phyloP scores from a whole-genome alignment of 2,329 filamentous ascomycete genomes.

The Colletotrichum tabaci region DNA sequence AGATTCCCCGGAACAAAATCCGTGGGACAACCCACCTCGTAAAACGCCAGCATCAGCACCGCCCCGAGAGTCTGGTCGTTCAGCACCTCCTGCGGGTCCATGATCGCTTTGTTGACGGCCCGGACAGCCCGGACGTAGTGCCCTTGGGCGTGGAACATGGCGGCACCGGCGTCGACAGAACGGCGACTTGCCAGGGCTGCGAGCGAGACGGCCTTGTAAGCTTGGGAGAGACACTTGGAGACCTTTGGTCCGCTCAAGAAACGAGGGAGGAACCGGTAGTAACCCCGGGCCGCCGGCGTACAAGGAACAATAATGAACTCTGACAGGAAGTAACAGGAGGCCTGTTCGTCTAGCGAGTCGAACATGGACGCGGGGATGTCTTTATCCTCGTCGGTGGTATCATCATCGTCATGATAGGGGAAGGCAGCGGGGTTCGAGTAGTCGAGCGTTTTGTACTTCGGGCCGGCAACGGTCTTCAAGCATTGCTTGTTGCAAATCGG shows the following conservation, averaged over 20 bases:
- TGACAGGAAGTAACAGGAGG: constrained; percentile 42
- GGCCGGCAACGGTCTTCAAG: constrained; percentile 31
- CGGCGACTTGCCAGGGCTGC: constrained; percentile 38
- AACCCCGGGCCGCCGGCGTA: constrained; percentile 31
- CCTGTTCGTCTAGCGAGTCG: constrained; percentile 39
- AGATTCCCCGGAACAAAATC: background rate
- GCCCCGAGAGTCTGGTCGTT: constrained; percentile 42
- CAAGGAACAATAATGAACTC: constrained; percentile 41
- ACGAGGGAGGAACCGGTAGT: constrained; percentile 40
- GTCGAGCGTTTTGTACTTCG: constrained; percentile 38
- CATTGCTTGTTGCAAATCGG: constrained; percentile 39
- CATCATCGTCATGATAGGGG: constrained; percentile 28
- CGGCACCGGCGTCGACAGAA: constrained; percentile 16
- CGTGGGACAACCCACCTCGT: constrained; percentile 24
- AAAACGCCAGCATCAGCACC: constrained; percentile 42
- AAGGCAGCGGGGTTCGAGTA: constrained; percentile 34
- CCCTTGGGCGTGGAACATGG: constrained; percentile 37
- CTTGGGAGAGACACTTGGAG: constrained; percentile 40
- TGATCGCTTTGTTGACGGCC: constrained; percentile 42
- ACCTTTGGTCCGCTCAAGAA: constrained; percentile 38
- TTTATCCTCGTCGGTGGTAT: constrained; percentile 32
- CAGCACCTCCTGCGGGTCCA: constrained; percentile 38
- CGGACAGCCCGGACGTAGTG: constrained; percentile 42
- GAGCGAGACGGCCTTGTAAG: constrained; percentile 42
- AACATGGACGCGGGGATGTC: constrained; percentile 35